Evolutionary conservation across 306 rosid genomes (phyloP).

Genomic region (Rosa rugosa): DNA sequence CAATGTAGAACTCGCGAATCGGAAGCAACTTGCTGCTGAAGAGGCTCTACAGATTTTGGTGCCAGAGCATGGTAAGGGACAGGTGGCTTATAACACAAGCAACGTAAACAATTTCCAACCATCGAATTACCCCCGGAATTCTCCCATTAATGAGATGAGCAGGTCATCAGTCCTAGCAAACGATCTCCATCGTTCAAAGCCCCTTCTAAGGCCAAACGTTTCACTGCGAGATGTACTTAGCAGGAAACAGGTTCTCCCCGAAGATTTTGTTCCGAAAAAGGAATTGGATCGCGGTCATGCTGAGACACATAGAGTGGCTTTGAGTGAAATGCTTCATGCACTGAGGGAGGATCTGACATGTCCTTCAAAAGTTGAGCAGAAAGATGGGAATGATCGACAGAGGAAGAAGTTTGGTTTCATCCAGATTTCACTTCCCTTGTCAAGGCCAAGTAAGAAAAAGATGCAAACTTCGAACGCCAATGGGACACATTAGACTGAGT

Average conservation of each 20-base stretch:
- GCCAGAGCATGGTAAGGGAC: conserved; percentile 51
- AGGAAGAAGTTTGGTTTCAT: conserved; percentile 92
- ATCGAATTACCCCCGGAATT: conserved; percentile 34
- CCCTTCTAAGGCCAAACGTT: conserved; percentile 50
- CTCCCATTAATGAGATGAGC: conserved; percentile 36
- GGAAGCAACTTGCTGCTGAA: conserved; percentile 69
- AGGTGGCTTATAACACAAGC: conserved; percentile 30
- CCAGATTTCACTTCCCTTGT: conserved; percentile 75
- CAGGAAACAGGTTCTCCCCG: conserved; percentile 64
- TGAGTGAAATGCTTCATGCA: conserved; percentile 92
- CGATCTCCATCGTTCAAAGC: conserved; percentile 42
- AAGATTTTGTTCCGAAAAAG: conserved; percentile 38
- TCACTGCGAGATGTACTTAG: conserved; percentile 91
- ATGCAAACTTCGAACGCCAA: conserved; percentile 36
- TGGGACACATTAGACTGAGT: conserved; percentile 14
- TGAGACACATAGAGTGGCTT: conserved; percentile 67
- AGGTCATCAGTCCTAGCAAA: conserved; percentile 30
- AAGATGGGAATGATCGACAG: conserved; percentile 48
- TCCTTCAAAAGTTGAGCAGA: conserved; percentile 49
- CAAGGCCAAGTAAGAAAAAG: conserved; percentile 66
- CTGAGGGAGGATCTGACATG: conserved; percentile 62
- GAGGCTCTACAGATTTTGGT: conserved; percentile 72
- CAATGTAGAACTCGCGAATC: conserved; percentile 72
- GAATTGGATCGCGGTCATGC: conserved; percentile 43
- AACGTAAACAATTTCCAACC: conserved; percentile 39